A percentile compares a stretch with the other conserved stretches of the same genome.
These are phyloP conservation scores for Mesembryanthemum crystallinum DNA, from an alignment of 148 eudicot genomes.

Conservation along the genomic window DNA sequence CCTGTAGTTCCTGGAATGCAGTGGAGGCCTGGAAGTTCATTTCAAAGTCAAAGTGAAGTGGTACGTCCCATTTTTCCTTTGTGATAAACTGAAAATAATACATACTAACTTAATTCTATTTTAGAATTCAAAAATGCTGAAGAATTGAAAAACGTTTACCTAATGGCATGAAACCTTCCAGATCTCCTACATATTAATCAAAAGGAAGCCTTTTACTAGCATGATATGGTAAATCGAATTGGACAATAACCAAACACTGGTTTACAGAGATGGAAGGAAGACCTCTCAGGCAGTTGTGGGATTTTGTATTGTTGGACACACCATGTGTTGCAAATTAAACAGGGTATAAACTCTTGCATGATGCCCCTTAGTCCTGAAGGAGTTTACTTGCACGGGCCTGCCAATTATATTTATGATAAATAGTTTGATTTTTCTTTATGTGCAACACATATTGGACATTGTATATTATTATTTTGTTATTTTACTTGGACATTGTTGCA, in stretches of 20 bases:
- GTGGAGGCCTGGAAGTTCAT: constrained; percentile 96
- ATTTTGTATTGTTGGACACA: not conserved
- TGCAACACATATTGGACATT: too few relatives aligned
- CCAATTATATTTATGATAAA: not conserved
- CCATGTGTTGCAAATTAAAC: not conserved
- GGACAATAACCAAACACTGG: not conserved
- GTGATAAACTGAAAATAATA: not conserved
- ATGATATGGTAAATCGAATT: not conserved
- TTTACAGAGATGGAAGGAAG: constrained; percentile 6
- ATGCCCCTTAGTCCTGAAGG: not conserved
- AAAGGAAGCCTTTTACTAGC: not conserved
- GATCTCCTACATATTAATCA: not conserved
- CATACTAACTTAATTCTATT: not conserved
- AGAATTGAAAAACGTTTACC: not conserved
- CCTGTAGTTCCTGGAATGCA: constrained; percentile 77
- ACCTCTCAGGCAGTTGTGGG: not conserved
- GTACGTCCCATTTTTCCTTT: constrained; percentile 38
- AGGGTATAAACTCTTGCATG: not conserved
- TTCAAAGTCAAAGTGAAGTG: constrained; percentile 75
- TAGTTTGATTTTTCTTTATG: too few relatives aligned
- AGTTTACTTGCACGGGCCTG: not conserved
- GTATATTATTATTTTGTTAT: not conserved
- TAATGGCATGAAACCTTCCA: not conserved
- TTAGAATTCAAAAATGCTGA: not conserved
- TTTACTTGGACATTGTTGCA: not conserved